Percentiles rank a stretch among this genome's conserved stretches.
Conservation (phyloP, 345 rosid species). For the Eucalyptus sideroxylon region DNA sequence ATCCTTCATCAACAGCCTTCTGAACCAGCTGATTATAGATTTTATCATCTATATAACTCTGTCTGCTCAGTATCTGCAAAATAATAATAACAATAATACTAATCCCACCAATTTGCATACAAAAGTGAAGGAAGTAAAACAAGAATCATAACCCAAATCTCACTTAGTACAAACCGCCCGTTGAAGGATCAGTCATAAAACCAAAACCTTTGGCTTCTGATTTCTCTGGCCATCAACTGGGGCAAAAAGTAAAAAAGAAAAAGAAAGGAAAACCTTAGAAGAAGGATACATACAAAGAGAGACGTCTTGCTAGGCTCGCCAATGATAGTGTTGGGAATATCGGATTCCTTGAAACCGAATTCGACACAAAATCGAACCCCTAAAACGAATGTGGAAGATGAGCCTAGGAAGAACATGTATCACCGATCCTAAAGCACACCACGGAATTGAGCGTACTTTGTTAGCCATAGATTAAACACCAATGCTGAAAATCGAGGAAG, state of each 20-base stretch:
- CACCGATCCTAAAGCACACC: no score
- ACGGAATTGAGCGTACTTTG: no score
- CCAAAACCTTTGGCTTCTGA: background rate
- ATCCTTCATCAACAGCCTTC: conserved; percentile 47
- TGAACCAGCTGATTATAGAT: conserved; percentile 45
- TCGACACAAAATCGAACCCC: no score
- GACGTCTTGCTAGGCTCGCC: conserved; percentile 59
- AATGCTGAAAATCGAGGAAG: no score
- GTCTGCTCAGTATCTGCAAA: conserved; percentile 55
- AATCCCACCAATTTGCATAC: no score
- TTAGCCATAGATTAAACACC: no score
- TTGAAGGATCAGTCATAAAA: background rate
- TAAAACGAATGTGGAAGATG: no score
- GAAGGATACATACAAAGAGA: conserved; percentile 42
- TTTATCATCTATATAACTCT: conserved; percentile 47
- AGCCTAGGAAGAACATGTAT: no score
- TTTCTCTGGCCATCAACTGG: background rate
- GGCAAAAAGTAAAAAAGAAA: background rate
- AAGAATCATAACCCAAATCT: background rate
- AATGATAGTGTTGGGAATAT: conserved; percentile 10
- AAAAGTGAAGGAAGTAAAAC: no score
- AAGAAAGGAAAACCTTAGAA: background rate
- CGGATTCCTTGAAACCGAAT: no score
- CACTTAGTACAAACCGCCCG: background rate
- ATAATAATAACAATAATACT: no score